Evolutionary conservation across 192 early-diverging fungal genomes (phyloP).

Genomic region (Allomyces macrogynus): DNA sequence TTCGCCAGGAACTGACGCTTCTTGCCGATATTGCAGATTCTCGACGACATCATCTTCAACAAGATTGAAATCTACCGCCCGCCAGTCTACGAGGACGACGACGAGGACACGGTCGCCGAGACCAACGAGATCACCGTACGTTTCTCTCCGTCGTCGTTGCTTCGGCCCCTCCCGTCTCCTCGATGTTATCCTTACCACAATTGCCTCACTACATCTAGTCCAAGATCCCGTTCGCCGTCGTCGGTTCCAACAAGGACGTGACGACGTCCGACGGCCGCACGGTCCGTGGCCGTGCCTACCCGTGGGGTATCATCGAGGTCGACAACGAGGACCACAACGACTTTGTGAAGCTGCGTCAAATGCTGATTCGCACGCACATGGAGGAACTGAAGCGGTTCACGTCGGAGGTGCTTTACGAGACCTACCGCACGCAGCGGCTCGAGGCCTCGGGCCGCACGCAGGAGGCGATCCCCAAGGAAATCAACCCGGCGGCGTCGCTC

Average conservation of each 20-base stretch:
- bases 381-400: slow-evolving; percentile 95
- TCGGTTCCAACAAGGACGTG: slow-evolving; percentile 74
- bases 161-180: too few relatives aligned
- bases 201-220: slow-evolving; percentile 17
- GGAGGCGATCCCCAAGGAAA: slow-evolving; percentile 61
- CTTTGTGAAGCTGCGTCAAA: slow-evolving; percentile 85
- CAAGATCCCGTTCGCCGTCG: slow-evolving; percentile 93
- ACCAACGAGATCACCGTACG: slow-evolving; percentile 59
- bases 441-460: slow-evolving; percentile 64
- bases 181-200: not conserved
- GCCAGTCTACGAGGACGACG: slow-evolving; percentile 60
- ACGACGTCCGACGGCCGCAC: slow-evolving; percentile 57
- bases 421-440: slow-evolving; percentile 87
- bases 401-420: slow-evolving; percentile 75
- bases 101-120: slow-evolving; percentile 59
- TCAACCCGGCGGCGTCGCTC: slow-evolving; percentile 54
- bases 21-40: too few relatives aligned
- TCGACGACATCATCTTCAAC: slow-evolving; percentile 61
- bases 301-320: slow-evolving; percentile 91
- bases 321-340: slow-evolving; percentile 53
- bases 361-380: slow-evolving; percentile 81
- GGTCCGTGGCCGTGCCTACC: slow-evolving; percentile 76
- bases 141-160: not conserved
- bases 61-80: slow-evolving; percentile 76
- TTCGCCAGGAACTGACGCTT: slow-evolving; percentile 11